phyloP scores from a whole-genome alignment of 805 yeast genomes.

The Lipomyces spencermartinsiae region DNA sequence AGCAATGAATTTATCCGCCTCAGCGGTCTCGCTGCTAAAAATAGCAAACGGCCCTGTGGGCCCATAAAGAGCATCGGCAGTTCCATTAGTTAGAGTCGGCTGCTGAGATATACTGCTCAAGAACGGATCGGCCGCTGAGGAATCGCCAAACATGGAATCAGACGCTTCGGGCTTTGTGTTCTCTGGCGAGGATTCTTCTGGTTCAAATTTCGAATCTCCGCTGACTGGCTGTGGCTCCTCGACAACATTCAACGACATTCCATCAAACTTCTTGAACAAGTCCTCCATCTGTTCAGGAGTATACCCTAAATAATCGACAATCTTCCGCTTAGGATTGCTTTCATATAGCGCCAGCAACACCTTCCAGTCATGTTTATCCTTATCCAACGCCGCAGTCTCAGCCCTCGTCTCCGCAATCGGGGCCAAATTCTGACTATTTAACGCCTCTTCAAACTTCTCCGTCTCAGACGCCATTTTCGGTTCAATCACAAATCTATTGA shows the following conservation, averaged over 20 bases:
- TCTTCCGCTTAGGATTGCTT: conserved; percentile 42
- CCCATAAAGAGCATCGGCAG: neutral
- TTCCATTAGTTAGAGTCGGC: conserved; percentile 22
- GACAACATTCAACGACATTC: conserved; percentile 26
- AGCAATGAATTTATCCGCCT: conserved; percentile 54
- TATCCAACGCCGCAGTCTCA: conserved; percentile 40
- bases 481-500: conserved; percentile 53
- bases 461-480: conserved; percentile 40
- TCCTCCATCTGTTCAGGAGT: conserved; percentile 25
- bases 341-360: conserved; percentile 47
- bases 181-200: conserved; percentile 28
- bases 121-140: conserved; percentile 38
- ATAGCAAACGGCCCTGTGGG: conserved; percentile 46
- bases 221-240: conserved; percentile 27
- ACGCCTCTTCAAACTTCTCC: conserved; percentile 59
- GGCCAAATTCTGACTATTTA: conserved; percentile 60
- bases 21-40: conserved; percentile 50
- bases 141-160: conserved; percentile 26
- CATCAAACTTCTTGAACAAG: conserved; percentile 28
- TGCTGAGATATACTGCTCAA: conserved; percentile 41
- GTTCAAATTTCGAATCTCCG: conserved; percentile 38
- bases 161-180: conserved; percentile 41
- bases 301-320: conserved; percentile 38
- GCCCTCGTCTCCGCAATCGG: conserved; percentile 63
- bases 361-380: conserved; percentile 47